Base-by-base conservation (phyloP, 2,329 filamentous ascomycete species). In the Calonectria pteridis region DNA sequence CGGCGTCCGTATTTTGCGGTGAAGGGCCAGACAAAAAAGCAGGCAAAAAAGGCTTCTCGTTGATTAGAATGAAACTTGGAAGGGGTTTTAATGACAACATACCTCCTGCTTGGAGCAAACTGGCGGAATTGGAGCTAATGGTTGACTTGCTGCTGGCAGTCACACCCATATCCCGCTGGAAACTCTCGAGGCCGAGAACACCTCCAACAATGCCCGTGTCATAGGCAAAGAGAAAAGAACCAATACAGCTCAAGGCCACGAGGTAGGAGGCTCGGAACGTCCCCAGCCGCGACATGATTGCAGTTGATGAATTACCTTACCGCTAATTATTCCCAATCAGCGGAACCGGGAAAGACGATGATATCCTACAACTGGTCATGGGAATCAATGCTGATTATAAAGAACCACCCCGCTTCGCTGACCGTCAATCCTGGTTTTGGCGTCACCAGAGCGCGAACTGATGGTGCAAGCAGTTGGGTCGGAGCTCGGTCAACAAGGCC, bases 131-230 rank as follows among this genome's bases (percentile, higher is more conserved):
- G 23, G 85, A 85, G 58, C 81, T 81, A 23, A 86, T 83, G 18
- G 77, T 82, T 0, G 84, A 73, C 58, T 81, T 80, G 53, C 82
- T 78, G 9, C 73, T 75, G 2, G 79, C 75, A 4, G 75, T 81
- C 67, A 83, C 83, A 23, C 82, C 78, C 74, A 87, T 85, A 71
- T 86, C 85, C 11, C 76, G 73, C 43, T 84, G 83, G 76, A 87
- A 87, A 28, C 83, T 83, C 40, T 79, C 64, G 11, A 87, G 80
- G 7, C 84, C 84, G 50, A 86, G 76, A 58, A 86, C 82, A 7
- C 85, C 85, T 13, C 86, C 86, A 20, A 86, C 81, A 46, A 87
- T 84, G 20, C 85, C 85, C 1, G 85, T 87, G 73, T 87, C 85
- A 69, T 87, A 87, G 72, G 84, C 84, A 75, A 82, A 83, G 40